phyloP scores from a whole-genome alignment of 83 land plant genomes.

The Picea abies region DNA sequence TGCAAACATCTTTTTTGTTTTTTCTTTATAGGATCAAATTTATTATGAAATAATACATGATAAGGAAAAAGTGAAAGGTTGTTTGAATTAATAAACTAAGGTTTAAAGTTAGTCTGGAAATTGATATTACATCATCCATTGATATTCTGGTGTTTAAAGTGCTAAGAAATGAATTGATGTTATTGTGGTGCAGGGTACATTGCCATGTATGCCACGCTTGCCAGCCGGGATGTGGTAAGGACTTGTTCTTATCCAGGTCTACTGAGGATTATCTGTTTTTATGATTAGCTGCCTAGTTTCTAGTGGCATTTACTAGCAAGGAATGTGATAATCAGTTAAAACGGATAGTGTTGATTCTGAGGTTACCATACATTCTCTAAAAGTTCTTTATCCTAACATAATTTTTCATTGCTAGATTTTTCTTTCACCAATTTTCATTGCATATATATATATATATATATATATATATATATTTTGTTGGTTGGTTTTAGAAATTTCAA shows the following conservation, averaged over 20 bases:
- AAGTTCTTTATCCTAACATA: too few relatives aligned
- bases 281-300: slow-evolving; percentile 1
- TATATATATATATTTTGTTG: too few relatives aligned
- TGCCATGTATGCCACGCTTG: slow-evolving; percentile 63
- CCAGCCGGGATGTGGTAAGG: slow-evolving; percentile 58
- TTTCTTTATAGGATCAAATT: neutral
- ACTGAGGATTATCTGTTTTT: neutral
- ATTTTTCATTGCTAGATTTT: neutral
- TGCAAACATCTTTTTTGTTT: neutral
- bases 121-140: neutral
- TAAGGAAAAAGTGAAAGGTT: neutral
- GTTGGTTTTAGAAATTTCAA: neutral
- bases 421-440: neutral
- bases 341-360: too few relatives aligned
- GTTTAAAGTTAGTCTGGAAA: neutral
- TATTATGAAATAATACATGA: neutral
- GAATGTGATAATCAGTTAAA: too few relatives aligned
- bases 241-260: neutral
- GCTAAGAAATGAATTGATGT: neutral
- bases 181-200: slow-evolving; percentile 42
- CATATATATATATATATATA: neutral
- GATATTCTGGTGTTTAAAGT: neutral
- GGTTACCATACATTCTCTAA: too few relatives aligned
- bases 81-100: neutral
- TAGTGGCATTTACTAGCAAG: neutral